Conservation (phyloP, 208 protist genomes). For the Herpetomonas samuelpessoai region DNA sequence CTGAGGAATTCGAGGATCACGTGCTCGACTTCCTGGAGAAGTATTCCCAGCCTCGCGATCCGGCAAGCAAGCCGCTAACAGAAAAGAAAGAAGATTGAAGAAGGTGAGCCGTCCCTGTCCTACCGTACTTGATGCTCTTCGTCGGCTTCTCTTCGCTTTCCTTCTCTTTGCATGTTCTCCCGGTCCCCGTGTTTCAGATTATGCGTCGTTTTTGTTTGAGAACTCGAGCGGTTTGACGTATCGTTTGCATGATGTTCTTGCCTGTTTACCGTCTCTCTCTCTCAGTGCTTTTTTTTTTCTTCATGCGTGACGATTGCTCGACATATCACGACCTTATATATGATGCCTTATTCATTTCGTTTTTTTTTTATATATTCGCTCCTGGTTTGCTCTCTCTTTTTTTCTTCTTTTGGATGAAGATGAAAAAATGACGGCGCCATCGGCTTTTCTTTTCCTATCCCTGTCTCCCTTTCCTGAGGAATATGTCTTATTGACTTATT, state of each 20-base stretch:
- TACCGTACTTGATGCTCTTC: too few species aligned
- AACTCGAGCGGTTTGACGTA: slow-evolving; percentile 18
- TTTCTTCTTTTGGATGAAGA: slow-evolving; percentile 7
- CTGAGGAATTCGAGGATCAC: slow-evolving; percentile 71
- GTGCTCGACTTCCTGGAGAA: slow-evolving; percentile 62
- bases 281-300: too few species aligned
- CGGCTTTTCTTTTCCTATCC: too few species aligned
- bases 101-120: too few species aligned
- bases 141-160: slow-evolving; percentile 14
- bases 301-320: too few species aligned
- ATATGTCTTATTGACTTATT: slow-evolving; percentile 12
- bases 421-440: too few species aligned
- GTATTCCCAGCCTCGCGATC: slow-evolving; percentile 17
- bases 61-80: slow-evolving; percentile 1
- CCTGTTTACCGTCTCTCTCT: too few species aligned
- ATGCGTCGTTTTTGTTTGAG: not conserved
- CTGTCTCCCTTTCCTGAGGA: too few species aligned
- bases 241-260: too few species aligned
- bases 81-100: slow-evolving; percentile 10
- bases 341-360: not conserved
- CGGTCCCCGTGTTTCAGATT: not conserved
- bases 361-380: slow-evolving; percentile 4
- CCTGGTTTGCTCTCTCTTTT: slow-evolving; percentile 8
- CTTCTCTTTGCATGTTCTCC: slow-evolving; percentile 7
- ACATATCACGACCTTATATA: too few species aligned